phyloP scores from a whole-genome alignment of 345 rosid genomes.

The Syzygium grande region DNA sequence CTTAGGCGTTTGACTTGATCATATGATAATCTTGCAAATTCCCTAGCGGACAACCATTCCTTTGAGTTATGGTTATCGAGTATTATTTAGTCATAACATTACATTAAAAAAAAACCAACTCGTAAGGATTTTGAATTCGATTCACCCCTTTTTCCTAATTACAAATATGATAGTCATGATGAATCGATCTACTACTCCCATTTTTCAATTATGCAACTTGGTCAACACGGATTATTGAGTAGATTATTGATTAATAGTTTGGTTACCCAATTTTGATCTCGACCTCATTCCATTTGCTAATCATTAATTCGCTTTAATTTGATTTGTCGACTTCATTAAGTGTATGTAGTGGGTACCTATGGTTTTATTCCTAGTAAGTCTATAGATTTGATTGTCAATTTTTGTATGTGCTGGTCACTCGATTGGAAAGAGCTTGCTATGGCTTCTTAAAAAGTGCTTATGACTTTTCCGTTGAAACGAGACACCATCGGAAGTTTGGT shows the following conservation, averaged over 20 bases:
- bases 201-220: neutral
- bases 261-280: neutral
- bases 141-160: neutral
- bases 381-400: neutral
- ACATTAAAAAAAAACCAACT: neutral
- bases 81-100: neutral
- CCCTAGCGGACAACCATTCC: neutral
- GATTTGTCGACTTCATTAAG: neutral
- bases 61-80: neutral
- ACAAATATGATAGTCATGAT: neutral
- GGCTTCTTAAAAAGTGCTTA: neutral
- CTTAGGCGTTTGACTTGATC: neutral
- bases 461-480: neutral
- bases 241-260: neutral
- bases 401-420: neutral
- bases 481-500: neutral
- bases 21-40: neutral
- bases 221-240: neutral
- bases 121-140: neutral
- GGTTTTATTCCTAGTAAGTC: neutral
- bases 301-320: neutral
- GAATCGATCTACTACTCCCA: neutral
- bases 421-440: neutral
- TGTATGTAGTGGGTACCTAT: neutral
- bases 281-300: neutral